phyloP scores from a whole-genome alignment of 176 grass and related monocot genomes.

The Musa itinerans region DNA sequence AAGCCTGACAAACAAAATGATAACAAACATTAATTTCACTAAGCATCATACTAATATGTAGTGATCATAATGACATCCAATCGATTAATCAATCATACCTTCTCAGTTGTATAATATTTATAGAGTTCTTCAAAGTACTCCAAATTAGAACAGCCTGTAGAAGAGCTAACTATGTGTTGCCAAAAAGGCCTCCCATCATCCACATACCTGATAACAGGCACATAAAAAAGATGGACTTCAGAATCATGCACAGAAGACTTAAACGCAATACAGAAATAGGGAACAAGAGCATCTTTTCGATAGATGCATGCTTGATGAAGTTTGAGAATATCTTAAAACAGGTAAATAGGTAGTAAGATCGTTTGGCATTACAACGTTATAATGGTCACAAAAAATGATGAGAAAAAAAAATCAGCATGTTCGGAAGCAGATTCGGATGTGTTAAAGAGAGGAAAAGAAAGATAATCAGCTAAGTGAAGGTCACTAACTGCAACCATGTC shows the following conservation, averaged over 20 bases:
- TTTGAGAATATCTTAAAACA: too few relatives aligned
- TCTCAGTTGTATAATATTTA: constrained; percentile 79
- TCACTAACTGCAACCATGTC: too few relatives aligned
- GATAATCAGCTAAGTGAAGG: too few relatives aligned
- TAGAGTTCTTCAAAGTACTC: constrained; percentile 97
- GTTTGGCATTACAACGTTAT: too few relatives aligned
- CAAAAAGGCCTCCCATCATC: constrained; percentile 91
- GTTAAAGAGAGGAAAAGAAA: too few relatives aligned
- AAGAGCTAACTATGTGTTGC: constrained; percentile 82
- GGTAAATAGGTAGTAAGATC: too few relatives aligned
- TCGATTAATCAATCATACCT: constrained; percentile 37
- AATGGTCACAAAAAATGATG: too few relatives aligned
- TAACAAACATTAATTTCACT: constrained; percentile 18
- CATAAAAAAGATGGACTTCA: neutral
- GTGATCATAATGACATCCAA: neutral
- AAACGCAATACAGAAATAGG: too few relatives aligned
- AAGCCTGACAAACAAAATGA: constrained; percentile 11
- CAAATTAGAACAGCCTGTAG: constrained; percentile 77
- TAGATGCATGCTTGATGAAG: too few relatives aligned
- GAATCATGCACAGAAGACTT: neutral
- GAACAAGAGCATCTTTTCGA: too few relatives aligned
- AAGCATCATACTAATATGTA: neutral
- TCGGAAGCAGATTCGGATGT: too few relatives aligned
- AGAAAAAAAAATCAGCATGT: too few relatives aligned
- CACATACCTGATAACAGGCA: constrained; percentile 58